Percentiles rank a stretch among this genome's conserved stretches.
Evolutionary conservation across 768 basidiomycete genomes (phyloP).

Genomic region (Sarcomyxa edulis): DNA sequence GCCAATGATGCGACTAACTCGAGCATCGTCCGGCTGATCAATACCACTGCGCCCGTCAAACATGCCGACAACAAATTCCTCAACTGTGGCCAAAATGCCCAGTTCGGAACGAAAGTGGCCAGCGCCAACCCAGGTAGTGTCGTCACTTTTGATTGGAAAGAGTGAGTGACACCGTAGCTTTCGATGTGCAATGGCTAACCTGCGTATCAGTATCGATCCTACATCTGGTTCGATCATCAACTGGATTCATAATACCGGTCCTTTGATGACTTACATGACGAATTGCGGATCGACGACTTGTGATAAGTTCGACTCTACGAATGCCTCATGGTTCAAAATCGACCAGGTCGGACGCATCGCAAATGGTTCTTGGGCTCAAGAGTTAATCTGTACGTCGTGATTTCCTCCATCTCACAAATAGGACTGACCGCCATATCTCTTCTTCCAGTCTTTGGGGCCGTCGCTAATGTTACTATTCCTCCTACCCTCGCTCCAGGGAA

Average conservation of each 20-base stretch:
- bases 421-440: background rate
- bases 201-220: no score
- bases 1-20: constrained; percentile 13
- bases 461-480: constrained; percentile 40
- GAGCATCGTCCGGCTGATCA: constrained; percentile 38
- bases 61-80: constrained; percentile 49
- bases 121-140: constrained; percentile 55
- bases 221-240: background rate
- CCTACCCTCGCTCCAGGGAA: constrained; percentile 55
- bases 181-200: no score
- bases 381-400: constrained; percentile 40
- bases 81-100: constrained; percentile 56
- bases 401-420: background rate
- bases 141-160: constrained; percentile 54
- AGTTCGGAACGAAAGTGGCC: constrained; percentile 43
- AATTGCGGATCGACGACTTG: constrained; percentile 53
- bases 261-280: constrained; percentile 72
- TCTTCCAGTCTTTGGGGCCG: constrained; percentile 31
- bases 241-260: constrained; percentile 59
- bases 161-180: no score
- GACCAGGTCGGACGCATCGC: constrained; percentile 41
- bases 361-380: constrained; percentile 46
- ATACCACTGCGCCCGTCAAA: constrained; percentile 35
- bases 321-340: constrained; percentile 75
- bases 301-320: constrained; percentile 49